A percentile compares a stretch with the other conserved stretches of the same genome.
phyloP scores from a whole-genome alignment of 2,329 filamentous ascomycete species.

The Uncinocarpus reesii region DNA sequence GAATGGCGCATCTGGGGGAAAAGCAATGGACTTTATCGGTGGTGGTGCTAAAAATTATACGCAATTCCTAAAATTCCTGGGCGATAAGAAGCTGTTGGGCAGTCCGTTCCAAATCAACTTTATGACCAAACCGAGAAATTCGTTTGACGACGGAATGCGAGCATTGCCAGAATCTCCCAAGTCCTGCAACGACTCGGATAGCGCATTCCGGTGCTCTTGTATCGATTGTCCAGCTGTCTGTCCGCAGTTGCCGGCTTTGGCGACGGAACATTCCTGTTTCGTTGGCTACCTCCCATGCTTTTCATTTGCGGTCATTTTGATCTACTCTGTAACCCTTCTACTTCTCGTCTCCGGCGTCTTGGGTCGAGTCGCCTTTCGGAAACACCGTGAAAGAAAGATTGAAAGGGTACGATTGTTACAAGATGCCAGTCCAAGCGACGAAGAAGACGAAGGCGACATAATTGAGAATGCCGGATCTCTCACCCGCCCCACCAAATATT shows the following conservation, averaged over 20 bases:
- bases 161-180: conserved; percentile 63
- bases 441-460: conserved; percentile 85
- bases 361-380: conserved; percentile 65
- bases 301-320: conserved; percentile 81
- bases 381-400: conserved; percentile 61
- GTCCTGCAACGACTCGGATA: conserved; percentile 80
- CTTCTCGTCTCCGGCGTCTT: conserved; percentile 56
- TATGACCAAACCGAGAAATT: conserved; percentile 46
- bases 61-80: conserved; percentile 79
- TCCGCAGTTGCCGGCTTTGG: conserved; percentile 67
- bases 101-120: conserved; percentile 99
- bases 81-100: conserved; percentile 77
- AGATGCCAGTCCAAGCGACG: conserved; percentile 72
- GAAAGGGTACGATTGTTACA: conserved; percentile 80
- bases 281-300: conserved; percentile 86
- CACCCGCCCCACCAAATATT: conserved; percentile 67
- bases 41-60: conserved; percentile 86
- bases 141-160: conserved; percentile 58
- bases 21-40: conserved; percentile 91
- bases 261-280: conserved; percentile 59
- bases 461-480: conserved; percentile 66
- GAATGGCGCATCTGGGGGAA: conserved; percentile 85
- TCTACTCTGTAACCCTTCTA: conserved; percentile 67
- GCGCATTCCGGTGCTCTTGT: conserved; percentile 79
- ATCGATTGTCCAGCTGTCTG: conserved; percentile 85